Percentiles rank a stretch among this genome's conserved stretches.
phyloP scores from a whole-genome alignment of 345 rosid species.

The Trapa incisa region DNA sequence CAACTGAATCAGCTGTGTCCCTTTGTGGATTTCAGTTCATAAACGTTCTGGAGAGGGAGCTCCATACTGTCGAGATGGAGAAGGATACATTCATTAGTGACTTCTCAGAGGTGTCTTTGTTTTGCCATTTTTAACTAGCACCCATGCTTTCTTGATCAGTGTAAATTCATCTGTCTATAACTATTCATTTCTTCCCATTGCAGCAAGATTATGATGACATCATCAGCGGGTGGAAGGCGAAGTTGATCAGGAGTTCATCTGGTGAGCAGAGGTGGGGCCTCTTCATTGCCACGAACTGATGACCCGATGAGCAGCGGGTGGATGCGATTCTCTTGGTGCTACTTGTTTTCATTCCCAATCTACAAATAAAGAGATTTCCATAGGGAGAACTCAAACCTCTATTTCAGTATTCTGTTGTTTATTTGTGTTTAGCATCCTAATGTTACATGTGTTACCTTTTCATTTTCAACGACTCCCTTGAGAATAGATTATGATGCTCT shows the following conservation, averaged over 20 bases:
- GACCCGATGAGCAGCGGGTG: neutral
- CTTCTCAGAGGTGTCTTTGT: slow-evolving; percentile 50
- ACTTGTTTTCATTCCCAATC: too few species aligned
- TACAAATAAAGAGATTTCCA: too few species aligned
- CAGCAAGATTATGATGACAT: slow-evolving; percentile 71
- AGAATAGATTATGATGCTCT: too few species aligned
- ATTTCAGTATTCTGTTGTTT: too few species aligned
- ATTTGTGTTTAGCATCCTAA: too few species aligned
- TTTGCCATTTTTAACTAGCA: neutral
- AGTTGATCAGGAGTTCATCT: slow-evolving; percentile 27
- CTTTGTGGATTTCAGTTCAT: slow-evolving; percentile 45
- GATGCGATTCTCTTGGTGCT: too few species aligned
- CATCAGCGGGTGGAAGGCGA: slow-evolving; percentile 43
- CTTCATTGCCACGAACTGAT: slow-evolving; percentile 23
- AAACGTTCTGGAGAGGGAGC: slow-evolving; percentile 54
- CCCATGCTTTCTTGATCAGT: neutral
- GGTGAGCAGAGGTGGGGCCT: slow-evolving; percentile 41
- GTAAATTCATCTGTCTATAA: neutral
- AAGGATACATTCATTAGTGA: slow-evolving; percentile 58
- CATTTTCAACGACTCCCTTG: too few species aligned
- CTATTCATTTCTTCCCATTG: neutral
- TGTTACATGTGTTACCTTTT: too few species aligned
- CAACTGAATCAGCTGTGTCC: neutral
- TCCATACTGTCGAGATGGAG: slow-evolving; percentile 52
- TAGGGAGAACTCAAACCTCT: too few species aligned